These are phyloP conservation scores for Plasmodium berghei DNA, from an alignment of 169 alveolate species.

Conservation along the genomic window DNA sequence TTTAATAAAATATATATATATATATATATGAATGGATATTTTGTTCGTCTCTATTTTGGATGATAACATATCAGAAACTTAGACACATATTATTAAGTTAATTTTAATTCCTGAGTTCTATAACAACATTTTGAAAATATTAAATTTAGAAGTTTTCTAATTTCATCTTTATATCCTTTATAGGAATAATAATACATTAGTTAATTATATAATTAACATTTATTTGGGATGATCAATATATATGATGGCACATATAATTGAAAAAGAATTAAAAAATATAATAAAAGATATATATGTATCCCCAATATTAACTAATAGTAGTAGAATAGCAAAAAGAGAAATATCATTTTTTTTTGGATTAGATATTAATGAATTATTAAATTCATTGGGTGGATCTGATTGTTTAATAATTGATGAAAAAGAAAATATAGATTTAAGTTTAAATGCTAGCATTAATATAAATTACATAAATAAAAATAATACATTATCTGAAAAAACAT, in stretches of 20 bases:
- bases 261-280: slow-evolving; percentile 29
- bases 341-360: slow-evolving; percentile 28
- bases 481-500: slow-evolving; percentile 21
- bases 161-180: too few species aligned
- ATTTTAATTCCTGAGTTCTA: too few species aligned
- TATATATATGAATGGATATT: too few species aligned
- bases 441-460: slow-evolving; percentile 20
- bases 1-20: too few species aligned
- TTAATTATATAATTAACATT: too few species aligned
- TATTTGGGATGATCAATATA: too few species aligned
- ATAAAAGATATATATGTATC: slow-evolving; percentile 40
- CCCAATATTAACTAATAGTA: slow-evolving; percentile 45
- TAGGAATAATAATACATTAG: too few species aligned
- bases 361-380: slow-evolving; percentile 36
- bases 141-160: too few species aligned
- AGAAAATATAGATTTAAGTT: slow-evolving; percentile 27
- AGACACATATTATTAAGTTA: too few species aligned
- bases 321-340: slow-evolving; percentile 49
- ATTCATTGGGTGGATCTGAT: slow-evolving; percentile 32
- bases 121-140: too few species aligned
- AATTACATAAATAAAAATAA: slow-evolving; percentile 51
- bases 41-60: too few species aligned
- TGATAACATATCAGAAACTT: too few species aligned
- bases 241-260: slow-evolving; percentile 35
- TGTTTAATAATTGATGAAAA: slow-evolving; percentile 16